These are phyloP conservation scores for Malassezia vespertilionis DNA, from an alignment of 1,284 basidiomycete species.

Conservation along the genomic window DNA sequence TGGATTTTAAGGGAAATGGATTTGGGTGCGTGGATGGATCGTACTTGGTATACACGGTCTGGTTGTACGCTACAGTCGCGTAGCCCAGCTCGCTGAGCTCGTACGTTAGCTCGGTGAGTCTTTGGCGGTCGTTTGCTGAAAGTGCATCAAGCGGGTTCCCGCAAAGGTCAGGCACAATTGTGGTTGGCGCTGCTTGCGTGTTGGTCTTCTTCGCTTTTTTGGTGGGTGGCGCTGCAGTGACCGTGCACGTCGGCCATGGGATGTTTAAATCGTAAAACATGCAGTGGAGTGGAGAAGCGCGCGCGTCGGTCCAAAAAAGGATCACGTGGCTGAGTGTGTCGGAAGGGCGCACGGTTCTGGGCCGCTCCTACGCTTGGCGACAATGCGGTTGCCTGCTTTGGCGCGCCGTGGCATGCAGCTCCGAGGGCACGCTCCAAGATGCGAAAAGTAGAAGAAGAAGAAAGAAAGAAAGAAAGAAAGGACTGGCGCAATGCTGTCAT, in stretches of 20 bases:
- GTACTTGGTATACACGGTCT: constrained; percentile 26
- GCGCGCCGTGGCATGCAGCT: too few species aligned
- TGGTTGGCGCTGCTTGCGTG: not conserved
- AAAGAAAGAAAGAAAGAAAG: too few species aligned
- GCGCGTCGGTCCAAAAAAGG: too few species aligned
- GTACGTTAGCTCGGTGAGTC: constrained; percentile 19
- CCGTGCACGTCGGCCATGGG: constrained; percentile 24
- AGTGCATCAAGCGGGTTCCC: not conserved
- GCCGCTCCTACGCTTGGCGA: too few species aligned
- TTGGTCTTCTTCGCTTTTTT: constrained; percentile 24
- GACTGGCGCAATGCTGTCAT: constrained; percentile 43
- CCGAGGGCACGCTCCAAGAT: too few species aligned
- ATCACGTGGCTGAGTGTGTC: too few species aligned
- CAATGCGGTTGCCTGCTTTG: too few species aligned
- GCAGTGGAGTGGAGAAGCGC: too few species aligned
- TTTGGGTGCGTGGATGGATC: constrained; percentile 25
- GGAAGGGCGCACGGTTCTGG: too few species aligned
- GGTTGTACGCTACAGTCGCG: constrained; percentile 33
- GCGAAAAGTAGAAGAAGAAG: too few species aligned
- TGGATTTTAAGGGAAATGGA: constrained; percentile 19
- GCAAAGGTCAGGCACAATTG: not conserved
- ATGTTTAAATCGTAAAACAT: constrained; percentile 41
- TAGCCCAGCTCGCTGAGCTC: constrained; percentile 31
- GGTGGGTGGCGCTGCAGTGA: not conserved
- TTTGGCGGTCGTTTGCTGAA: constrained; percentile 11